A percentile compares a stretch with the other conserved stretches of the same genome.
These are phyloP conservation scores for Elasticomyces elasticus DNA, from an alignment of 495 filamentous ascomycete genomes.

Conservation along the genomic window DNA sequence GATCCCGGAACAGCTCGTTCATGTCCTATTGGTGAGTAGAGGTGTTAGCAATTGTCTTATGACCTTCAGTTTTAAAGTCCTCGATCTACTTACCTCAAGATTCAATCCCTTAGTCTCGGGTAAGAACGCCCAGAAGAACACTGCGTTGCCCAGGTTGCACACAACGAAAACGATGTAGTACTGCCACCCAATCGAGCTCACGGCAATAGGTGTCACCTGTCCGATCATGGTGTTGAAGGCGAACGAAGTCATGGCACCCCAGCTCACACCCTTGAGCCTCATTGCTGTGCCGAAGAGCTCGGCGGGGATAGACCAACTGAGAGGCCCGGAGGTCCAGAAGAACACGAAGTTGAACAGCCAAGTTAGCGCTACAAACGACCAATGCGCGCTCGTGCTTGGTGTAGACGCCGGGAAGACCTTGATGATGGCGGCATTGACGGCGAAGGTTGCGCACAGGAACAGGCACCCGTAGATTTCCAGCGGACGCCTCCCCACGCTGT, in stretches of 20 bases:
- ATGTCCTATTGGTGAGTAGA: too few relatives aligned
- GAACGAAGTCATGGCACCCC: constrained; percentile 24
- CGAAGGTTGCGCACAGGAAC: constrained; percentile 18
- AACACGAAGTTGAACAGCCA: constrained; percentile 25
- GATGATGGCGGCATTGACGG: constrained; percentile 22
- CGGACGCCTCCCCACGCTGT: constrained; percentile 18
- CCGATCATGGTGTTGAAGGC: constrained; percentile 31
- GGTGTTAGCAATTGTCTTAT: neutral
- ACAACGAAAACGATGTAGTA: constrained; percentile 28
- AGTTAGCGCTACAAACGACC: constrained; percentile 25
- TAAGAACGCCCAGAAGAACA: constrained; percentile 32
- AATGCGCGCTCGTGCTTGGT: constrained; percentile 19
- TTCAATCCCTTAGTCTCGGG: constrained; percentile 33
- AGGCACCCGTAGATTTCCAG: constrained; percentile 20
- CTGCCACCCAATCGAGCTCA: constrained; percentile 21
- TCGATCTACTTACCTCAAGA: too few relatives aligned
- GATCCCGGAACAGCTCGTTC: constrained; percentile 29
- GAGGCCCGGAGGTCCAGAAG: constrained; percentile 21
- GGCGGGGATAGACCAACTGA: constrained; percentile 25
- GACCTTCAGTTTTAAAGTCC: constrained; percentile 17
- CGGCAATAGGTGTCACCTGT: constrained; percentile 25
- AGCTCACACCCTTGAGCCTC: constrained; percentile 22
- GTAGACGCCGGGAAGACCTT: constrained; percentile 16
- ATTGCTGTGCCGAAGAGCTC: constrained; percentile 25
- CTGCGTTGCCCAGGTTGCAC: constrained; percentile 23